These are phyloP conservation scores for Dendrobium officinale DNA, from an alignment of 106 monocot species.

Conservation along the genomic window DNA sequence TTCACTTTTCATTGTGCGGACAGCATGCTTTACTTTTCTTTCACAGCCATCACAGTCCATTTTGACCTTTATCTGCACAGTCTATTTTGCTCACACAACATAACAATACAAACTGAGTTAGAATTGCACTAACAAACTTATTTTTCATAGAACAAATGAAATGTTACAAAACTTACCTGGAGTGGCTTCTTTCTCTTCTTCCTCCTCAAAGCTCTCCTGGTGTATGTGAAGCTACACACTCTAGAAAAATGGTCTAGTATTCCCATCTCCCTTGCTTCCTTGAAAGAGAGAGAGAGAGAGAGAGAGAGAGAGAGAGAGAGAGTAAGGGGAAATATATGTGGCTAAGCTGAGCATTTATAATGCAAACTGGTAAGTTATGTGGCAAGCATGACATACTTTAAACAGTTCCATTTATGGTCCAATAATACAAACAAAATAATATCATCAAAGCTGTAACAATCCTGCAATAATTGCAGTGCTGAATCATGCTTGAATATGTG, in stretches of 20 bases:
- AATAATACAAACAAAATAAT: not conserved
- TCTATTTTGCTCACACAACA: slow-evolving; percentile 18
- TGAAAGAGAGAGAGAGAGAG: slow-evolving; percentile 22
- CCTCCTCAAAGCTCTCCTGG: slow-evolving; percentile 18
- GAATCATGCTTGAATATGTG: too few species aligned
- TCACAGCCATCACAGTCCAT: slow-evolving; percentile 88
- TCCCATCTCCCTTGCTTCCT: slow-evolving; percentile 34
- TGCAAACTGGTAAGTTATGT: not conserved
- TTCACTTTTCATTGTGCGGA: slow-evolving; percentile 45
- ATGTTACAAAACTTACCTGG: slow-evolving; percentile 28
- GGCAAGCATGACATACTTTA: not conserved
- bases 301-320: not conserved
- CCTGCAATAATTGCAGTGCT: too few species aligned
- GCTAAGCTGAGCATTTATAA: slow-evolving; percentile 1
- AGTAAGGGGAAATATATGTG: not conserved
- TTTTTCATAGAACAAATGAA: not conserved
- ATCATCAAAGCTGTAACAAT: too few species aligned
- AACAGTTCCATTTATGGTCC: not conserved
- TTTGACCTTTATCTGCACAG: slow-evolving; percentile 64
- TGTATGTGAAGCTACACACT: slow-evolving; percentile 44
- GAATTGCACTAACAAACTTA: not conserved
- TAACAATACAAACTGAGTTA: not conserved
- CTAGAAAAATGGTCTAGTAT: slow-evolving; percentile 42
- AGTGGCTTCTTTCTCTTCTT: slow-evolving; percentile 41
- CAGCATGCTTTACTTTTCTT: slow-evolving; percentile 53